Conservation (phyloP, 176 grass and related monocot genomes). For the Puccinellia tenuiflora region DNA sequence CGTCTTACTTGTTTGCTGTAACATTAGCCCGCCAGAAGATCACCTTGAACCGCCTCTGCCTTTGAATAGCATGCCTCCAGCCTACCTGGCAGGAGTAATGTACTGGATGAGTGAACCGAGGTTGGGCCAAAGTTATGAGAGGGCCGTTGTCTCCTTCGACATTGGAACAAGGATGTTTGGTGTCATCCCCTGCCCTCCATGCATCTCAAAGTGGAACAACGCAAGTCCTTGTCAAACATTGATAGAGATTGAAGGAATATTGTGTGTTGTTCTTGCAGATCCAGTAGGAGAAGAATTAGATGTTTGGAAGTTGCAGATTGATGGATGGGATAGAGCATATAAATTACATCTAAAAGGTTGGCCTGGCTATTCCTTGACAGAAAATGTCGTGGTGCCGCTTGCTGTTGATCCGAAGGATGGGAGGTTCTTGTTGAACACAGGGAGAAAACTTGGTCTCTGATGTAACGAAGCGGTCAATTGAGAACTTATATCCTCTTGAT, state of each 20-base stretch:
- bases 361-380: not conserved
- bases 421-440: not conserved
- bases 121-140: not conserved
- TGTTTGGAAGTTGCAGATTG: not conserved
- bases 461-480: not conserved
- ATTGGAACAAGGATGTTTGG: not conserved
- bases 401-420: not conserved
- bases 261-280: not conserved
- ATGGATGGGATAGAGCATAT: not conserved
- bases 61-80: not conserved
- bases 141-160: not conserved
- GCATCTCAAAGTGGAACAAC: not conserved
- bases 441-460: not conserved
- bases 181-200: not conserved
- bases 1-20: not conserved
- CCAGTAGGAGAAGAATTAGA: not conserved
- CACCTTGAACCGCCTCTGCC: not conserved
- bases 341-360: not conserved
- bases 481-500: not conserved
- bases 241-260: not conserved
- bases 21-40: not conserved
- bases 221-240: not conserved
- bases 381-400: not conserved
- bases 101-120: constrained; percentile 4
- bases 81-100: not conserved